phyloP scores from a whole-genome alignment of 2,329 filamentous ascomycete genomes.

The Myriosclerotinia duriaeana region DNA sequence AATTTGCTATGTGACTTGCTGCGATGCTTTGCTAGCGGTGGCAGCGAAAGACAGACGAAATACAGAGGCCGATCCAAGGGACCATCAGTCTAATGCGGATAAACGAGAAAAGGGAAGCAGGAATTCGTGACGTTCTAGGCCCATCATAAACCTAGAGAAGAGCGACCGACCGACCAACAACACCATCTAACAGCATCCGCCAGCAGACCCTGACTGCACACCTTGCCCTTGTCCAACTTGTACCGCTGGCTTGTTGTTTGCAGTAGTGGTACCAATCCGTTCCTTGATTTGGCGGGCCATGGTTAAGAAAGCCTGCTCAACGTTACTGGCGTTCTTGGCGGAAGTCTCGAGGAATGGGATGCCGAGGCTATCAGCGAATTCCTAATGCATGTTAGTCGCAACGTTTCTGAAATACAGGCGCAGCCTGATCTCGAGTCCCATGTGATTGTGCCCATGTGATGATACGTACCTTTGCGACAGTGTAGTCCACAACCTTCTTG shows the following conservation, averaged over 20 bases:
- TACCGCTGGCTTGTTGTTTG: conserved; percentile 97
- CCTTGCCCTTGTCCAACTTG: conserved; percentile 94
- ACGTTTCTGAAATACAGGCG: background rate
- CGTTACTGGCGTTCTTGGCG: conserved; percentile 98
- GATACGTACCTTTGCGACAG: conserved; percentile 85
- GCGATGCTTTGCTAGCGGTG: conserved; percentile 27
- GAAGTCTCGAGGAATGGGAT: conserved; percentile 99
- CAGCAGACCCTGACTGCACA: conserved; percentile 81
- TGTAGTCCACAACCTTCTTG: conserved; percentile 99
- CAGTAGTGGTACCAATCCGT: conserved; percentile 94
- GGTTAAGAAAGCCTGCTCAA: conserved; percentile 99
- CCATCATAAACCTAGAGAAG: conserved; percentile 24
- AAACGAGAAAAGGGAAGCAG: conserved; percentile 34
- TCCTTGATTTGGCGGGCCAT: conserved; percentile 99
- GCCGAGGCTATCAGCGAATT: conserved; percentile 97
- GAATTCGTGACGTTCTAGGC: conserved; percentile 30
- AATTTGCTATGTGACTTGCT: conserved; percentile 28
- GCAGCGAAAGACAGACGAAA: conserved; percentile 35
- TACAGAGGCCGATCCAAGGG: conserved; percentile 36
- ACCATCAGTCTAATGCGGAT: conserved; percentile 38
- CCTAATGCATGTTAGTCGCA: conserved; percentile 53
- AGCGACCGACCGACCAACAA: conserved; percentile 17
- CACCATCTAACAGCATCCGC: conserved; percentile 79
- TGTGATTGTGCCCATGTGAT: conserved; percentile 35
- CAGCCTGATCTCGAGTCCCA: conserved; percentile 26